phyloP scores from a whole-genome alignment of 2,329 filamentous ascomycete species.

The Colletotrichum spinosum region DNA sequence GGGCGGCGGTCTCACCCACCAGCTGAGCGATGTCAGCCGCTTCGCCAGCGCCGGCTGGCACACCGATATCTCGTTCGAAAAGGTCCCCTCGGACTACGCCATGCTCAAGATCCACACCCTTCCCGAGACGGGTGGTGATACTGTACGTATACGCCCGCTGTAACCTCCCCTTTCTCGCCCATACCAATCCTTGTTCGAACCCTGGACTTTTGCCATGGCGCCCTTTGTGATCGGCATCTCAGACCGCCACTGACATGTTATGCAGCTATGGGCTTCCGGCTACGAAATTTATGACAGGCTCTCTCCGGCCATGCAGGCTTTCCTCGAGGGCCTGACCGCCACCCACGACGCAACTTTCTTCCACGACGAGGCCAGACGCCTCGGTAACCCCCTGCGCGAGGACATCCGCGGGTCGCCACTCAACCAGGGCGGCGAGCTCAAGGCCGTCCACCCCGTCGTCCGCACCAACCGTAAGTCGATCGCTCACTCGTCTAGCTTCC shows the following conservation, averaged over 20 bases:
- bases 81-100: conserved; percentile 58
- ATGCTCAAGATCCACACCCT: conserved; percentile 59
- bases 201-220: background rate
- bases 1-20: conserved; percentile 62
- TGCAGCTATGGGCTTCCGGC: conserved; percentile 62
- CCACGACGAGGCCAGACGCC: conserved; percentile 58
- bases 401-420: conserved; percentile 64
- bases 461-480: conserved; percentile 62
- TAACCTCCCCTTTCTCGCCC: background rate
- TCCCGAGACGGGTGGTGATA: conserved; percentile 56
- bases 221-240: too few relatives aligned
- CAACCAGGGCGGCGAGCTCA: conserved; percentile 65
- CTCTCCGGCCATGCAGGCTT: conserved; percentile 58
- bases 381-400: conserved; percentile 58
- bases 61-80: conserved; percentile 56
- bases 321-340: conserved; percentile 62
- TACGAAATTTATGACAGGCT: conserved; percentile 67
- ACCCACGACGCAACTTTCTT: conserved; percentile 63
- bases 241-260: background rate
- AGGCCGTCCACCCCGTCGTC: conserved; percentile 64
- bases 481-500: background rate
- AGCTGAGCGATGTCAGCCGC: conserved; percentile 61
- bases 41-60: conserved; percentile 53
- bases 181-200: conserved; percentile 8
- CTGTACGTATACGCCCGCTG: conserved; percentile 40